A percentile compares a stretch with the other conserved stretches of the same genome.
These are phyloP conservation scores for Lepidium africanum DNA, from an alignment of 345 rosid species.

Conservation along the genomic window DNA sequence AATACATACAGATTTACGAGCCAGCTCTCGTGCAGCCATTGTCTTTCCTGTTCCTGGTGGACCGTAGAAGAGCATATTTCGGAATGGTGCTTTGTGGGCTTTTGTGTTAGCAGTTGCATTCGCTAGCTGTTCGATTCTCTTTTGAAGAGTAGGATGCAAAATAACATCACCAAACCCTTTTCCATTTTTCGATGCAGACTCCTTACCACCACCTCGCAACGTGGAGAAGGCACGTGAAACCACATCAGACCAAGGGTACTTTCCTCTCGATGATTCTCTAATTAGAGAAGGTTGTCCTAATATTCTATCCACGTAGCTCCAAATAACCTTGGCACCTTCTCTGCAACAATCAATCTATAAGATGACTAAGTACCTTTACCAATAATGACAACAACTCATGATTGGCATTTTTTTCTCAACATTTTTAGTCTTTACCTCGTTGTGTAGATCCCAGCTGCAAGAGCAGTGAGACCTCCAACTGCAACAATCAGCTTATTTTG, in stretches of 20 bases:
- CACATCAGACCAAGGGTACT: conserved; percentile 93
- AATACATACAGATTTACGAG: conserved; percentile 73
- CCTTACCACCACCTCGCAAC: conserved; percentile 38
- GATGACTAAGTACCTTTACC: conserved; percentile 3
- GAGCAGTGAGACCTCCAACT: conserved; percentile 96
- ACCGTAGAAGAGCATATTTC: conserved; percentile 94
- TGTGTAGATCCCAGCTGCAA: conserved; percentile 95
- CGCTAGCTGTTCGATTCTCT: conserved; percentile 80
- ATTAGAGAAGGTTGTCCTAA: conserved; percentile 97
- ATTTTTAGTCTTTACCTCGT: conserved; percentile 52
- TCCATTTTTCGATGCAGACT: conserved; percentile 39
- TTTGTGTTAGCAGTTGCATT: conserved; percentile 95
- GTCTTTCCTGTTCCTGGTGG: conserved; percentile 99
- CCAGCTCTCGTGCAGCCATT: conserved; percentile 96
- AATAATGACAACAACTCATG: neutral
- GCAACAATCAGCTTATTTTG: conserved; percentile 92
- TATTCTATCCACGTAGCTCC: conserved; percentile 97
- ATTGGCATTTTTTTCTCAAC: neutral
- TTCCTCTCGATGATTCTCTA: conserved; percentile 97
- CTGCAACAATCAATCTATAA: conserved; percentile 36
- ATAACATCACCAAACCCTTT: conserved; percentile 94
- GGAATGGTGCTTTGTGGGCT: conserved; percentile 88
- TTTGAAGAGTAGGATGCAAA: conserved; percentile 77
- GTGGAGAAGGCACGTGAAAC: conserved; percentile 39
- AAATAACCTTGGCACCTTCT: conserved; percentile 96